These are phyloP conservation scores for Pezicula radicicola DNA, from an alignment of 2,329 filamentous ascomycete species.

Conservation along the genomic window DNA sequence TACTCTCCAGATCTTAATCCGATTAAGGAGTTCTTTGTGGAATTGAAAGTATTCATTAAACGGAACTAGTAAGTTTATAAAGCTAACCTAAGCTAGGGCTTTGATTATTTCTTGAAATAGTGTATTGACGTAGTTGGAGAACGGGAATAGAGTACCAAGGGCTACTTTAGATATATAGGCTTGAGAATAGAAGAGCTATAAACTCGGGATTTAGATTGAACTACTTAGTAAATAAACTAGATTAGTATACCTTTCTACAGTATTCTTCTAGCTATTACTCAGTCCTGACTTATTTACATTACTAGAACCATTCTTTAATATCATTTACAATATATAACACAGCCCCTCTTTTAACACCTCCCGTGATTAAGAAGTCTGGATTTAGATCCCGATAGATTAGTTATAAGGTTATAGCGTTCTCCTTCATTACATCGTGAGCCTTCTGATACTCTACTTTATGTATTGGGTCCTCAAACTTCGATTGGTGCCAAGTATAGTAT, in stretches of 20 bases:
- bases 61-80: constrained; percentile 19
- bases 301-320: constrained; percentile 22
- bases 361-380: constrained; percentile 26
- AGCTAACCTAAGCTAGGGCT: constrained; percentile 12
- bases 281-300: constrained; percentile 8
- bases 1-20: constrained; percentile 11
- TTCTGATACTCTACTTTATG: constrained; percentile 14
- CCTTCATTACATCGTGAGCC: too few species aligned
- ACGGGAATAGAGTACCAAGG: constrained; percentile 16
- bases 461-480: constrained; percentile 14
- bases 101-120: constrained; percentile 21
- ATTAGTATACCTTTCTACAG: neutral
- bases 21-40: constrained; percentile 14
- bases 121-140: constrained; percentile 20
- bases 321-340: constrained; percentile 28
- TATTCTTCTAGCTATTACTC: constrained; percentile 8
- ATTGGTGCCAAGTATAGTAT: constrained; percentile 27
- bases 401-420: neutral
- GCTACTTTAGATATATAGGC: constrained; percentile 18
- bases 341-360: constrained; percentile 26
- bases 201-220: constrained; percentile 1
- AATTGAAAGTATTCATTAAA: constrained; percentile 23
- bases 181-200: constrained; percentile 14
- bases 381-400: constrained; percentile 26
- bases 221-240: neutral